phyloP scores from a whole-genome alignment of 768 basidiomycete species.

The Tylopilus subfusipes region DNA sequence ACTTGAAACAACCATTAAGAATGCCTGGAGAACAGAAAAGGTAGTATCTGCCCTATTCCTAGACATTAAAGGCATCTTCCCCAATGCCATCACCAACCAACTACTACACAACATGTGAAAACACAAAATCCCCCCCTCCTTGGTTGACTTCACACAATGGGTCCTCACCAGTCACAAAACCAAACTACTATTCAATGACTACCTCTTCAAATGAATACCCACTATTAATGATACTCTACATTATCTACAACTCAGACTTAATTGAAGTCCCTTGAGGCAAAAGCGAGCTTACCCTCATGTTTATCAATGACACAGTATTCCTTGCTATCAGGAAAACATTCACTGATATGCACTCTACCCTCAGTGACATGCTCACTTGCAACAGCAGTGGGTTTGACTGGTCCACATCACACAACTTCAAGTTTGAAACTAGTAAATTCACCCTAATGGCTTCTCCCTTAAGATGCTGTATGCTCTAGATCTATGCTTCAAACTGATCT shows the following conservation, averaged over 20 bases:
- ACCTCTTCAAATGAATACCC: conserved; percentile 23
- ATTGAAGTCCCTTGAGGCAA: neutral
- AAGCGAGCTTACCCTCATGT: conserved; percentile 23
- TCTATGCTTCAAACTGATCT: neutral
- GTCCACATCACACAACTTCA: no score
- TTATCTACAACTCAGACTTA: conserved; percentile 32
- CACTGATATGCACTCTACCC: conserved; percentile 8
- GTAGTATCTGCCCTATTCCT: no score
- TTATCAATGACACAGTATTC: conserved; percentile 30
- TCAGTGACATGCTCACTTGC: conserved; percentile 27
- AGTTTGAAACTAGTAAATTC: conserved; percentile 21
- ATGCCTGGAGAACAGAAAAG: neutral
- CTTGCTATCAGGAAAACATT: conserved; percentile 26
- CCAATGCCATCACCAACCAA: neutral
- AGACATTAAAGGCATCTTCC: neutral
- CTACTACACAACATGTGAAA: neutral
- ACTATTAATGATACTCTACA: conserved; percentile 27
- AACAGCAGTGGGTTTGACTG: conserved; percentile 14
- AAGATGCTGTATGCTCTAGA: neutral
- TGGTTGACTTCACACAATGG: neutral
- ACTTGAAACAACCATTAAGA: neutral
- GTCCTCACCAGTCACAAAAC: neutral
- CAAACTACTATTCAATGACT: conserved; percentile 23
- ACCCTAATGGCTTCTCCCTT: conserved; percentile 10
- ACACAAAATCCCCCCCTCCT: neutral